Evolutionary conservation across 1,284 basidiomycete species (phyloP).

Genomic region (Xerocomus nothofagi): DNA sequence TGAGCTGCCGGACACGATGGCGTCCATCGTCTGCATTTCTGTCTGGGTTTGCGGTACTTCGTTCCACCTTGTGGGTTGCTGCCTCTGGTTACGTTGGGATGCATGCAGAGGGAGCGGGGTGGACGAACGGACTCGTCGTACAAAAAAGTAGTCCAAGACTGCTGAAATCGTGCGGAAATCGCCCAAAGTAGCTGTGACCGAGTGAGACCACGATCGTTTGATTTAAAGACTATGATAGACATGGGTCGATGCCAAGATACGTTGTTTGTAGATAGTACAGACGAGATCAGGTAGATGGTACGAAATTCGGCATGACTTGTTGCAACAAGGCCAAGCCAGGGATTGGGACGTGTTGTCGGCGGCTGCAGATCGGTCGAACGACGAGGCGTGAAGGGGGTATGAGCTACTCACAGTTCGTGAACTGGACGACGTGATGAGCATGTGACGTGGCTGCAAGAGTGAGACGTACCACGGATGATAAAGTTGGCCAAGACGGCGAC

Average conservation of each 20-base stretch:
- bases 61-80: neutral
- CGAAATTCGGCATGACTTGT: slow-evolving; percentile 23
- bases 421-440: slow-evolving; percentile 17
- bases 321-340: slow-evolving; percentile 32
- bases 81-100: neutral
- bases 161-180: neutral
- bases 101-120: neutral
- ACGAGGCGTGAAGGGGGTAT: neutral
- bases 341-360: slow-evolving; percentile 30
- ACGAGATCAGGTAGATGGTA: slow-evolving; percentile 14
- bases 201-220: too few species aligned
- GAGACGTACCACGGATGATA: slow-evolving; percentile 68
- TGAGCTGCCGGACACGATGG: slow-evolving; percentile 30
- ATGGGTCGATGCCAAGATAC: neutral
- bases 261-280: too few species aligned
- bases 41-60: neutral
- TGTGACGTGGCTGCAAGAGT: neutral
- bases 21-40: neutral
- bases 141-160: slow-evolving; percentile 2
- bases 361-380: slow-evolving; percentile 13
- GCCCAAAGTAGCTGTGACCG: too few species aligned
- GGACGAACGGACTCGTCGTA: neutral
- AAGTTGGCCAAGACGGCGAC: slow-evolving; percentile 87
- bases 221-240: neutral
- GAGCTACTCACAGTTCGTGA: slow-evolving; percentile 41